Percentiles rank a stretch among this genome's conserved stretches.
Conservation (phyloP, 163 green algal genomes). For the Chlorella variabilis region DNA sequence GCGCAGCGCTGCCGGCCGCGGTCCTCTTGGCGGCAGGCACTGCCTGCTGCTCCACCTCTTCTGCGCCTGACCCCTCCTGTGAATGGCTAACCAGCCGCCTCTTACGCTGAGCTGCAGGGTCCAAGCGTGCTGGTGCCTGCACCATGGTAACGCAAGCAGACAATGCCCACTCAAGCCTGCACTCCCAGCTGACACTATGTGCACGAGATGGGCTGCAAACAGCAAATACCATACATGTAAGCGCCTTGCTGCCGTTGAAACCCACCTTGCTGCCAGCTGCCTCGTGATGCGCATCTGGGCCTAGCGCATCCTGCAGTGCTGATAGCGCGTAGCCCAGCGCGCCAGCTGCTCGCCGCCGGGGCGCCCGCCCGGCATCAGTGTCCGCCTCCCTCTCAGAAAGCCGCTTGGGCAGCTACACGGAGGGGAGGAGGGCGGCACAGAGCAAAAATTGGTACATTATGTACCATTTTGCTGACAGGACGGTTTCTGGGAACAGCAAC, state of each 20-base stretch:
- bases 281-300: not conserved
- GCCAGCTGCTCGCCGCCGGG: not conserved
- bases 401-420: too few relatives aligned
- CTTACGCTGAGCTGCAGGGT: slow-evolving; percentile 16
- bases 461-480: too few relatives aligned
- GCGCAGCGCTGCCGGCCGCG: not conserved
- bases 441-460: too few relatives aligned
- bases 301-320: slow-evolving; percentile 18
- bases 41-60: not conserved
- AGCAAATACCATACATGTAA: too few relatives aligned
- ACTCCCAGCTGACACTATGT: too few relatives aligned
- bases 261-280: slow-evolving; percentile 8
- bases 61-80: not conserved
- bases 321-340: slow-evolving; percentile 4
- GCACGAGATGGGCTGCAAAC: too few relatives aligned
- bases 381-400: too few relatives aligned
- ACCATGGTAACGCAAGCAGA: not conserved
- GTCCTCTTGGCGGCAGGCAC: slow-evolving; percentile 10
- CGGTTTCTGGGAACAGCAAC: too few relatives aligned
- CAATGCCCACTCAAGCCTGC: too few relatives aligned
- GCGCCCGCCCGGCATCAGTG: not conserved
- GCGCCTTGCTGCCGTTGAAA: too few relatives aligned
- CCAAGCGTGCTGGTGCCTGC: not conserved
- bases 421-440: too few relatives aligned
- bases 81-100: slow-evolving; percentile 7